A percentile compares a stretch with the other conserved stretches of the same genome.
phyloP scores from a whole-genome alignment of 176 grass and related monocot genomes.

The Hordeum marinum region DNA sequence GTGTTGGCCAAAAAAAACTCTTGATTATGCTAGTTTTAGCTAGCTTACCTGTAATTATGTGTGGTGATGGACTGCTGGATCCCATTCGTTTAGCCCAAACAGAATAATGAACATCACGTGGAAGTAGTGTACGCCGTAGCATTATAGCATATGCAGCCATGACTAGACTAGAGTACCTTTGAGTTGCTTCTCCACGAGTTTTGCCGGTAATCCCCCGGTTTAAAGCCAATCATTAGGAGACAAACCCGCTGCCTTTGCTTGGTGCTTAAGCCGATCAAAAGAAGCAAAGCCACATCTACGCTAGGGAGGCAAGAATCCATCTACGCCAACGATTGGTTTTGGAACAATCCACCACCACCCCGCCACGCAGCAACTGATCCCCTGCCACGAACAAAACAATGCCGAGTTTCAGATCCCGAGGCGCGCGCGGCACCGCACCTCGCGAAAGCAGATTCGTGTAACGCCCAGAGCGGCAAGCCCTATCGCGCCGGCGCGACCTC shows the following conservation, averaged over 20 bases:
- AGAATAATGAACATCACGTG: background rate
- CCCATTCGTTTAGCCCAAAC: background rate
- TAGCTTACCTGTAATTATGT: background rate
- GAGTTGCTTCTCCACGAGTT: conserved; percentile 14
- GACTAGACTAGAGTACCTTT: background rate
- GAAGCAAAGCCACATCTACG: background rate
- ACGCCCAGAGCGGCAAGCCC: background rate
- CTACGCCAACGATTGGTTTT: background rate
- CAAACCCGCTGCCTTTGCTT: conserved; percentile 6
- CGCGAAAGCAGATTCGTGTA: conserved; percentile 17
- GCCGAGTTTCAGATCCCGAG: conserved; percentile 30
- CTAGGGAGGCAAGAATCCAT: background rate
- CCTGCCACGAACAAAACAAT: background rate
- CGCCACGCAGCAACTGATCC: background rate
- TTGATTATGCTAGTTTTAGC: background rate
- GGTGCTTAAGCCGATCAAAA: background rate
- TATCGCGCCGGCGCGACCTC: conserved; percentile 10
- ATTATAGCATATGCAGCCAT: background rate
- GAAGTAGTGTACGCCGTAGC: background rate
- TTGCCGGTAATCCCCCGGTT: conserved; percentile 12
- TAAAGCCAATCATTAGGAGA: conserved; percentile 41
- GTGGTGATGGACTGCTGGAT: background rate
- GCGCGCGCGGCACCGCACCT: conserved; percentile 5
- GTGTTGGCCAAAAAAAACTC: background rate
- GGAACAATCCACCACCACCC: background rate